Base-by-base conservation (phyloP, 306 rosid genomes). In the Fragaria iinumae region DNA sequence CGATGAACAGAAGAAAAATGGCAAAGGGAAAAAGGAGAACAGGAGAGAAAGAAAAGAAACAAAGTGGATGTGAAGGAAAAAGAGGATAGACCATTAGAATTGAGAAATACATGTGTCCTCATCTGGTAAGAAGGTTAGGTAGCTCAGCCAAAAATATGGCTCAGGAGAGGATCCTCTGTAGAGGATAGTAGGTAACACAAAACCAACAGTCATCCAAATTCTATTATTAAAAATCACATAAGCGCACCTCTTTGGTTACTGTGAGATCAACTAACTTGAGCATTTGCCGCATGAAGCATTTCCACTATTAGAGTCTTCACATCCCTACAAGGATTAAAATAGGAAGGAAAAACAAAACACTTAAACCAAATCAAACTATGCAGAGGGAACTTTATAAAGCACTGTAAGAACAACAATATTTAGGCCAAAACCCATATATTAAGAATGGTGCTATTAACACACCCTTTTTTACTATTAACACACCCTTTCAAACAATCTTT, bases 261-360 rank as follows among this genome's bases (percentile, higher is more conserved):
- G 67, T 57, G 73, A 38, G 75, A 79, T 87, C 82, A 84, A 80
- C 79, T 75, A 81, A 0, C 83, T 70, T 84, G 84, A 76, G 92
- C 80, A 80, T 74, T 85, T 39, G 97, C 97, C 53, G 90, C 97
- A 76, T 89, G 93, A 78, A 95, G 93, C 98, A 95, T 95, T 87
- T 95, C 98, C 75, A 95, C 93, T 77, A 95, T 88, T 45, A 95
- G 92, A 74, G 89, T 95, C 93, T 95, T 95, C 72, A 95, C 93
- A 69, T 89, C 96, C 90, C 97, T 95, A 68, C 36, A 77, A 79
- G 72, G 76, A 84, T 47, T 73, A 55, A 60, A 17, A 72, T 3
- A 23, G 11, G 23, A 8, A 16, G 17, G 10, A 71, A 38, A 21
- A 8, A 81, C 34, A 52, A 27, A 12, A 17, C 56, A 67, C 69